These are phyloP conservation scores for Biscogniauxia marginata DNA, from an alignment of 2,329 filamentous ascomycete species.

Conservation along the genomic window DNA sequence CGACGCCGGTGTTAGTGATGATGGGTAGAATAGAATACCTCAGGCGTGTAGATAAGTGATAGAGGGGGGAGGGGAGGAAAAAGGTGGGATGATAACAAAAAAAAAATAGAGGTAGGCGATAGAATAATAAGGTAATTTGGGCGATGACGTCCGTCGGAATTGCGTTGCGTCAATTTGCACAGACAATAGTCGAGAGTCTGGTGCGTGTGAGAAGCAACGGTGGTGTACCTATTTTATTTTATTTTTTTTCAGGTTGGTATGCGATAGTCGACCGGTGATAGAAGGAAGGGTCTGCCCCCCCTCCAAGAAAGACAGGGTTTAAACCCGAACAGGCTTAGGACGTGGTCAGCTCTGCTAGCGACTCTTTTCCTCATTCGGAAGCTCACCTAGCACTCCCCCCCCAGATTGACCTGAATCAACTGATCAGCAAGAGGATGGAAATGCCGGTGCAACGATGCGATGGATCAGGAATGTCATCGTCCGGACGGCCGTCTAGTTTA, in stretches of 20 bases:
- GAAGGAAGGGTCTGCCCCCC: not conserved
- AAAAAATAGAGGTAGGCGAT: too few species aligned
- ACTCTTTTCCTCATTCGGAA: not conserved
- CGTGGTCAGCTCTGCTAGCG: not conserved
- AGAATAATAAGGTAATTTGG: too few species aligned
- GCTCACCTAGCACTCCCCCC: not conserved
- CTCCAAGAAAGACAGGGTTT: not conserved
- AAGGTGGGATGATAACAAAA: too few species aligned
- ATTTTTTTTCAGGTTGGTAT: too few species aligned
- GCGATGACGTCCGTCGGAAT: too few species aligned
- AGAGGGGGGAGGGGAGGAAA: too few species aligned
- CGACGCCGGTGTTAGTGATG: not conserved
- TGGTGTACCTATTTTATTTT: too few species aligned
- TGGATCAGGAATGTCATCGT: not conserved
- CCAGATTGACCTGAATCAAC: not conserved
- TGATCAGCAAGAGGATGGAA: not conserved
- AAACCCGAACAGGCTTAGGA: not conserved
- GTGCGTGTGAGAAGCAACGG: too few species aligned
- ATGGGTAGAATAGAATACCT: too few species aligned
- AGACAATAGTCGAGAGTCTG: too few species aligned
- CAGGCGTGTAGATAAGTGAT: too few species aligned
- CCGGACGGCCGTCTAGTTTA: not conserved
- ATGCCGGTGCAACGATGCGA: not conserved
- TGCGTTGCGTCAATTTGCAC: too few species aligned
- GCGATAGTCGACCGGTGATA: not conserved